Conservation (phyloP, 2,329 filamentous ascomycete genomes). For the Talaromyces funiculosus region DNA sequence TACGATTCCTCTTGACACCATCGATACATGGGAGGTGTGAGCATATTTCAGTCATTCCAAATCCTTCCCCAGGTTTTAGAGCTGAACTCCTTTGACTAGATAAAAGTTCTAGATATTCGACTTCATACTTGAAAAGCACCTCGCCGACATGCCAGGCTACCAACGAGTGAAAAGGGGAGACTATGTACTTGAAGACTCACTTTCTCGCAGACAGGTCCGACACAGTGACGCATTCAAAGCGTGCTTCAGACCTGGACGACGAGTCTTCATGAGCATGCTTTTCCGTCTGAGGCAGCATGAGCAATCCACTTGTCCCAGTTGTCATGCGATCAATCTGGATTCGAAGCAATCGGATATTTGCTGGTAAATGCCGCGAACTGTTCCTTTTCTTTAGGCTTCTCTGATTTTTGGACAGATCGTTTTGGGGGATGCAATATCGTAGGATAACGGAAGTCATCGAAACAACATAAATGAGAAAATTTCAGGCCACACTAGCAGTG, state of each 20-base stretch:
- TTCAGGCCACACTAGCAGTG: not conserved
- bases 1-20: not conserved
- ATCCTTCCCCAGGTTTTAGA: too few relatives aligned
- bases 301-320: not conserved
- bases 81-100: too few relatives aligned
- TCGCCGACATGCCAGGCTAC: not conserved
- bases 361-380: not conserved
- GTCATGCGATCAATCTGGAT: not conserved
- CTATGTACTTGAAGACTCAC: not conserved
- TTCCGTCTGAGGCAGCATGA: not conserved
- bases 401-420: not conserved
- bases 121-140: not conserved
- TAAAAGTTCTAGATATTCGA: not conserved
- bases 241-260: not conserved
- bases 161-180: not conserved
- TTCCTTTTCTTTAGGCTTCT: too few relatives aligned
- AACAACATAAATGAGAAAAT: not conserved
- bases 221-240: not conserved
- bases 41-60: not conserved
- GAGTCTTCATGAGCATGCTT: not conserved
- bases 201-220: not conserved
- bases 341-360: not conserved
- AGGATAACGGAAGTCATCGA: not conserved
- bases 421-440: not conserved
- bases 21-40: constrained; percentile 3